These are phyloP conservation scores for Tephrocybe sp. DNA, from an alignment of 768 basidiomycete species.

Conservation along the genomic window DNA sequence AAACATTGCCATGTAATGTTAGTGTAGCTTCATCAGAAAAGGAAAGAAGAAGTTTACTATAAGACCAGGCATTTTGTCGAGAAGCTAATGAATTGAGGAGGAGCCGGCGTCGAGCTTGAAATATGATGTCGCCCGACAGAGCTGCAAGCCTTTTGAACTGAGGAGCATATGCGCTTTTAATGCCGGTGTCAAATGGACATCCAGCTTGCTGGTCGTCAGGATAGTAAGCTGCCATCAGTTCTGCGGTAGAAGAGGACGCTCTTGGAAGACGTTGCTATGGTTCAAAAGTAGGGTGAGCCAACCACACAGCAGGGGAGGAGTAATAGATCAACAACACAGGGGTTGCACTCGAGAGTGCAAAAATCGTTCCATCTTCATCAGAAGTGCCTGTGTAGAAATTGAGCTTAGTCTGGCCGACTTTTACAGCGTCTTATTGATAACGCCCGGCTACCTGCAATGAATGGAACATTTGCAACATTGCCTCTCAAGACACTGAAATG, in stretches of 20 bases:
- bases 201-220: conserved; percentile 36
- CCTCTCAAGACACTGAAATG: conserved; percentile 39
- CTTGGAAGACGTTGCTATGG: conserved; percentile 21
- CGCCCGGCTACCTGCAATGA: conserved; percentile 36
- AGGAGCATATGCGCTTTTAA: conserved; percentile 35
- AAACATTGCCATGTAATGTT: too few species aligned
- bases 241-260: conserved; percentile 13
- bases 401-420: background rate
- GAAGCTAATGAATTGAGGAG: conserved; percentile 37
- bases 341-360: conserved; percentile 42
- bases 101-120: conserved; percentile 47
- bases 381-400: conserved; percentile 33
- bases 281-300: conserved; percentile 8
- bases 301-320: background rate
- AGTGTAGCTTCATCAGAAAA: too few species aligned
- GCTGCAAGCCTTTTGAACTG: conserved; percentile 51
- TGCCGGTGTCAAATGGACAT: conserved; percentile 46
- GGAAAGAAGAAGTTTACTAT: conserved; percentile 23
- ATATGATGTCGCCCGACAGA: conserved; percentile 44
- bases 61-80: conserved; percentile 38
- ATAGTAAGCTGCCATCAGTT: conserved; percentile 25
- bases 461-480: conserved; percentile 43
- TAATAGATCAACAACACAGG: conserved; percentile 36
- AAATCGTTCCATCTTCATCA: conserved; percentile 59
- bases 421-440: background rate